Base-by-base conservation (phyloP, 805 yeast species). In the Hanseniaspora occidentalis region DNA sequence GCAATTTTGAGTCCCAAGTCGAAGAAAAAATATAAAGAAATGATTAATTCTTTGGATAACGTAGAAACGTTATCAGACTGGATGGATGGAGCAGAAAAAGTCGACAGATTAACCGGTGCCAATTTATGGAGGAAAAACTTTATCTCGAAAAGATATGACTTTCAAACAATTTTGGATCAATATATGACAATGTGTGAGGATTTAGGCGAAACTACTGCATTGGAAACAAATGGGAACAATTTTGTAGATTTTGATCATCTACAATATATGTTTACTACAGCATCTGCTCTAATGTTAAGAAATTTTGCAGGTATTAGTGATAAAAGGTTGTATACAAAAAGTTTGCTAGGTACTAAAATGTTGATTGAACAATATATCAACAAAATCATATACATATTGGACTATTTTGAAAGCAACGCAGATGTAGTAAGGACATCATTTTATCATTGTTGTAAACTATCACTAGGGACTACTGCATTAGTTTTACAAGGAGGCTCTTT, bases 401-500 rank as follows among this genome's bases (percentile, higher is more conserved):
- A 67, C 23, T 73, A 94, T 49, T 64, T 92, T 54, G 41, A 42
- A 18, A 53, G 56, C 18, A 51, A 57, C 46, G 50, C 47, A 29
- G 47, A 62, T 40, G 49, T 89, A 73, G 62, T 64, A 67, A 56
- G 82, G 72, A 51, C 67, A 73, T 47, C 86, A 73, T 59, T 84
- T 83, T 58, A 86, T 80, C 62, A 92, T 77, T 56, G 96, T 79
- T 61, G 84, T 84, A 14, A 73, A 50, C 86, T 85, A 56, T 78
- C 94, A 0, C 74, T 82, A 57, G 98, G 98, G 0, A 74, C 84
- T 37, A 85, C 97, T 0, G 96, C 96, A 0, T 65, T 92, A 42
- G 74, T 89, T 29, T 64, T 92, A 20, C 96, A 92, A 60, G 98
- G 98, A 22, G 97, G 98, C 2, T 82, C 96, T 0, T 62, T 92